phyloP scores from a whole-genome alignment of 2,329 filamentous ascomycete species.

The Rutstroemia sp. region DNA sequence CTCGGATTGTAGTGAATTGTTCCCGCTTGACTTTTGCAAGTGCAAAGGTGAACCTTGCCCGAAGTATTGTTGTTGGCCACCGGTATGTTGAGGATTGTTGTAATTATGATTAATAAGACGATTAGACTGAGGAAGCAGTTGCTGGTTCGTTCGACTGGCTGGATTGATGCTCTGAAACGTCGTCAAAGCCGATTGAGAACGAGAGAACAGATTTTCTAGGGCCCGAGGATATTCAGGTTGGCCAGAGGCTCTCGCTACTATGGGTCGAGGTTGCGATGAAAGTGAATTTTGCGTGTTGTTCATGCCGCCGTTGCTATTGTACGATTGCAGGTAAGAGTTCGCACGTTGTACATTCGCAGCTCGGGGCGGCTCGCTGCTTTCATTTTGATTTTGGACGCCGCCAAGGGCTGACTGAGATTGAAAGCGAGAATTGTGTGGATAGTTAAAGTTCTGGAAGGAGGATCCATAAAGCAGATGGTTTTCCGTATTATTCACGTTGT shows the following conservation, averaged over 20 bases:
- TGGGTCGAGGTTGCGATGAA: neutral
- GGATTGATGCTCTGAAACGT: slow-evolving; percentile 2
- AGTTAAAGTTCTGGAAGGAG: neutral
- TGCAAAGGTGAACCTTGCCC: neutral
- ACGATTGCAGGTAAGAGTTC: neutral
- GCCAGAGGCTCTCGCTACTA: neutral
- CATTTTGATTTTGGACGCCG: neutral
- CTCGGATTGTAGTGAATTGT: neutral
- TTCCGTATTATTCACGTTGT: slow-evolving; percentile 1
- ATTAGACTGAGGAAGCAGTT: neutral
- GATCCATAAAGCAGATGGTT: neutral
- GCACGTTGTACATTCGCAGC: neutral
- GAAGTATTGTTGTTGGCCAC: neutral
- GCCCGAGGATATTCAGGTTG: neutral
- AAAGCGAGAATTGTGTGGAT: neutral
- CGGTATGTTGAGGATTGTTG: neutral
- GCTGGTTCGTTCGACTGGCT: neutral
- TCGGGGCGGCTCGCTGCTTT: neutral
- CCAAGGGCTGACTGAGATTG: neutral
- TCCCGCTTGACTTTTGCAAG: slow-evolving; percentile 1
- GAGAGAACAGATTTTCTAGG: slow-evolving; percentile 3
- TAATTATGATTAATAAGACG: neutral
- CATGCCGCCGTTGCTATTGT: neutral
- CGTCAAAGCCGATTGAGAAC: neutral
- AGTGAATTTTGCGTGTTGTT: neutral